These are phyloP conservation scores for Amphirosellinia nigrospora DNA, from an alignment of 495 filamentous ascomycete genomes.

Conservation along the genomic window DNA sequence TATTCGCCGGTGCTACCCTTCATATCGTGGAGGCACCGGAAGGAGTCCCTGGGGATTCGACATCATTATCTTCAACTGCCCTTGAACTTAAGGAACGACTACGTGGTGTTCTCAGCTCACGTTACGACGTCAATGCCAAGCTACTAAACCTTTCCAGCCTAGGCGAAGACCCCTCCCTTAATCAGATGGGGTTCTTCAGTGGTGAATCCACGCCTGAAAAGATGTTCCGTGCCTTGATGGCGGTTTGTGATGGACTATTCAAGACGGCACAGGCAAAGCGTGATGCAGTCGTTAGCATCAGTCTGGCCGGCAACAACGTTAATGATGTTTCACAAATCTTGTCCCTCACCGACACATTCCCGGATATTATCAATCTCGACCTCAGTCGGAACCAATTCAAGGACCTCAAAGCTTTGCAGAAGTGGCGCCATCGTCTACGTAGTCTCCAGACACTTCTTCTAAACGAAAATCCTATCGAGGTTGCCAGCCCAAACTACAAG, in stretches of 20 bases:
- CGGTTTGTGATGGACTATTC: constrained; percentile 75
- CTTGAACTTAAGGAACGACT: constrained; percentile 52
- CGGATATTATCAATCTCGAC: constrained; percentile 82
- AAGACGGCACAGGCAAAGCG: constrained; percentile 66
- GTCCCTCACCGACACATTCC: constrained; percentile 74
- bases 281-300: constrained; percentile 76
- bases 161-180: constrained; percentile 68
- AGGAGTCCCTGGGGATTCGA: constrained; percentile 33
- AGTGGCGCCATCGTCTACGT: constrained; percentile 79
- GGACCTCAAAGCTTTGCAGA: constrained; percentile 69
- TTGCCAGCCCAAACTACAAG: constrained; percentile 64
- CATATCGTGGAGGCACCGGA: constrained; percentile 52
- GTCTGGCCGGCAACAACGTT: constrained; percentile 78
- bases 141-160: constrained; percentile 81
- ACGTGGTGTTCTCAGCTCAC: constrained; percentile 65
- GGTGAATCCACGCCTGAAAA: constrained; percentile 74
- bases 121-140: constrained; percentile 73
- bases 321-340: constrained; percentile 71
- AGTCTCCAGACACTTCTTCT: constrained; percentile 79
- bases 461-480: constrained; percentile 74
- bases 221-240: constrained; percentile 88
- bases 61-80: constrained; percentile 48
- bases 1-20: constrained; percentile 68
- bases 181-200: constrained; percentile 76
- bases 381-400: constrained; percentile 79